These are phyloP conservation scores for Hygrophila difformis DNA, from an alignment of 257 asterid species.

Conservation along the genomic window DNA sequence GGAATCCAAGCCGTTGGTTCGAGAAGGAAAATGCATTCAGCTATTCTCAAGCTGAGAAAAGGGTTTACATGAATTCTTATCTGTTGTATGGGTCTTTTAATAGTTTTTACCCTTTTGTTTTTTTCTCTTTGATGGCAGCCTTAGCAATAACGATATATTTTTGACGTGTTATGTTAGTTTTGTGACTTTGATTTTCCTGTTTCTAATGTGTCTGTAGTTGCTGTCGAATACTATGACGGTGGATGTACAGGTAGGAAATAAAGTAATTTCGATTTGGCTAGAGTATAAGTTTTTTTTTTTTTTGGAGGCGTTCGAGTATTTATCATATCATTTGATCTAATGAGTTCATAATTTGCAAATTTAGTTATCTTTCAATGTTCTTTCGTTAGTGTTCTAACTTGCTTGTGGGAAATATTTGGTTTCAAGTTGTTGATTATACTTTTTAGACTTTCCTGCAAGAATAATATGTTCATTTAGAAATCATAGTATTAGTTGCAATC, in stretches of 20 bases:
- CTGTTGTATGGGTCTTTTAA: neutral
- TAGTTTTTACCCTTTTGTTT: neutral
- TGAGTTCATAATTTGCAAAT: too few species aligned
- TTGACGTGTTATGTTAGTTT: neutral
- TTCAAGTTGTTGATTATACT: neutral
- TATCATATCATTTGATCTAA: neutral
- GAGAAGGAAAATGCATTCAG: slow-evolving; percentile 47
- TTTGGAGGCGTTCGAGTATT: neutral
- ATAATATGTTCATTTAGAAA: too few species aligned
- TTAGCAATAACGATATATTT: neutral
- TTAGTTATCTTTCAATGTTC: too few species aligned
- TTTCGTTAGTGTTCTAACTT: neutral
- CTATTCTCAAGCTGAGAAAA: slow-evolving; percentile 38
- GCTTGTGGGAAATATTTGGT: neutral
- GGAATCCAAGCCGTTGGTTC: slow-evolving; percentile 59
- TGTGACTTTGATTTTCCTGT: too few species aligned
- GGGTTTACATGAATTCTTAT: slow-evolving; percentile 11
- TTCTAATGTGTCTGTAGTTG: neutral
- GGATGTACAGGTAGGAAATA: neutral
- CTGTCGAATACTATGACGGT: too few species aligned
- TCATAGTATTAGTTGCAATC: too few species aligned
- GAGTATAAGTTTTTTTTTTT: neutral
- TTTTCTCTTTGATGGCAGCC: neutral
- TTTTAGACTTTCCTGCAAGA: too few species aligned
- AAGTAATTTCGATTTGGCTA: neutral